Evolutionary conservation across 257 asterid genomes (phyloP), one percentile per base, ranked within the genome.

Genomic region (Solanum rostratum): DNA sequence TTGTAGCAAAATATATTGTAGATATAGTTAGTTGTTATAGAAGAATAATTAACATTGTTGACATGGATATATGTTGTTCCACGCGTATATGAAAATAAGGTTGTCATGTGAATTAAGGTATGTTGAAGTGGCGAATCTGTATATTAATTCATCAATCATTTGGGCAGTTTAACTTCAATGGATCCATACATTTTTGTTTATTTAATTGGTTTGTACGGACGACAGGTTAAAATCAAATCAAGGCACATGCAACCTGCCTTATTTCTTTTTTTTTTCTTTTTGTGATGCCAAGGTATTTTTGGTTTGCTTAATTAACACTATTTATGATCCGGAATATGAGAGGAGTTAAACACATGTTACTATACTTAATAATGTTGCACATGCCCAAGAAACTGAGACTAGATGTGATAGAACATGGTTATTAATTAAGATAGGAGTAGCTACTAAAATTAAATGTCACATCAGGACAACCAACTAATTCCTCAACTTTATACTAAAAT

Each of bases 51-150:
- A 33, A 39, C 52, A 69, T 8, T 68, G 3, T 68, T 15, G 7
- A 18, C 74, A 12, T 70, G 53, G 52, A 0, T 10, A 10, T 18
- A 7, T 19, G 15, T 37, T 69, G n/a, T n/a, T n/a, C 27, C 37
- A 15, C 78, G 60, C 45, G 50, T 68, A 85, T 69, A 82, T 59
- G 86, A 82, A 87, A 63, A 59, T 66, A 83, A 85, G 84, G 62
- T 62, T 84, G 84, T 76, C 54, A 14, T 16, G 70, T 81, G 18
- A 50, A 70, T 7, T n/a, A 55, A 16, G 10, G 9, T 22, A 59
- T 22, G n/a, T 68, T 33, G 76, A 68, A 33, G 49, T 69, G 65
- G 79, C 69, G 46, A 29, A 45, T 82, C 85, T 60, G 55, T 16
- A n/a, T n/a, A 20, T 70, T 37, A 37, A 41, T 70, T 71, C n/a